These are phyloP conservation scores for Lactifluus pinguis DNA, from an alignment of 768 basidiomycete genomes.

Conservation along the genomic window DNA sequence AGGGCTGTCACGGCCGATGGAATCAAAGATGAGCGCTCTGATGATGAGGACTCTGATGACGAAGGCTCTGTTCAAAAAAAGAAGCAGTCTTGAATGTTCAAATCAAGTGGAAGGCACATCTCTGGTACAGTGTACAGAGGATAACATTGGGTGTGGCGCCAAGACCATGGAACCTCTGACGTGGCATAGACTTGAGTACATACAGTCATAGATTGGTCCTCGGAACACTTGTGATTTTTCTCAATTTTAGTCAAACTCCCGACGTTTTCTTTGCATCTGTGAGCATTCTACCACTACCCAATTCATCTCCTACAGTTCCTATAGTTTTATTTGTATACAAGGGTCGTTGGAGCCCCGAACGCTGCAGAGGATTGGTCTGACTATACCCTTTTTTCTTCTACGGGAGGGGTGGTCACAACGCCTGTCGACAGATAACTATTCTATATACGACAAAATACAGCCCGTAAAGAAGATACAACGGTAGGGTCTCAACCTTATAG, in stretches of 20 bases:
- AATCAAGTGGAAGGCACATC: conserved; percentile 30
- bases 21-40: conserved; percentile 70
- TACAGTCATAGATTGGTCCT: too few relatives aligned
- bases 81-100: background rate
- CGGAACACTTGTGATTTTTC: too few relatives aligned
- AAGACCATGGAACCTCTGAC: background rate
- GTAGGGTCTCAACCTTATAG: too few relatives aligned
- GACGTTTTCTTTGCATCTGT: too few relatives aligned
- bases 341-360: too few relatives aligned
- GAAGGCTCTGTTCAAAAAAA: background rate
- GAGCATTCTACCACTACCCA: too few relatives aligned
- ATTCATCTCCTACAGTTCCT: too few relatives aligned
- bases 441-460: background rate
- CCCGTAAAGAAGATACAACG: background rate
- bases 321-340: too few relatives aligned
- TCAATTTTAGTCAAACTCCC: too few relatives aligned
- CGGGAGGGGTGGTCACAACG: background rate
- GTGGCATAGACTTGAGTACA: background rate
- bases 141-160: background rate
- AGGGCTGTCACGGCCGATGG: conserved; percentile 45
- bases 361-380: background rate
- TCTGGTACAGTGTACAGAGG: conserved; percentile 1
- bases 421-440: background rate
- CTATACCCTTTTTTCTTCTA: background rate
- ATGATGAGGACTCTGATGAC: conserved; percentile 45